Evolutionary conservation across 805 yeast genomes (phyloP).

Genomic region (Zygosaccharomyces bisporus): DNA sequence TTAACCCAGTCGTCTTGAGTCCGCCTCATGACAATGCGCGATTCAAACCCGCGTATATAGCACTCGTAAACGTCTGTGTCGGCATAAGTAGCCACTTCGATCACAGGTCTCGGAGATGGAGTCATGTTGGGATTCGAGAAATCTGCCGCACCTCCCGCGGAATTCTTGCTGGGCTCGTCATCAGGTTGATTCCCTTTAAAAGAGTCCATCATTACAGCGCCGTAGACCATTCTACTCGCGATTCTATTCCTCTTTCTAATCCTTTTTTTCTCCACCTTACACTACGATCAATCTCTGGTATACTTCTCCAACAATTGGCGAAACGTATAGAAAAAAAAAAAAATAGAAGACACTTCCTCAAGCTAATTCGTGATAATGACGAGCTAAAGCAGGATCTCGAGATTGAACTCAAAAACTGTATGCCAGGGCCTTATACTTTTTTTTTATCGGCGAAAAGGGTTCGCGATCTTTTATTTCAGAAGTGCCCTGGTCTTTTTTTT

Average conservation of each 20-base stretch:
- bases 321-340: not conserved
- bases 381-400: not conserved
- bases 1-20: conserved; percentile 91
- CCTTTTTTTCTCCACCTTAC: not conserved
- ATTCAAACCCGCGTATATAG: conserved; percentile 50
- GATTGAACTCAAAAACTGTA: not conserved
- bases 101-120: conserved; percentile 21
- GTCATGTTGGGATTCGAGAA: not conserved
- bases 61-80: conserved; percentile 56
- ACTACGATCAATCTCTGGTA: not conserved
- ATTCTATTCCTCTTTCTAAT: not conserved
- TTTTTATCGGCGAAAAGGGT: not conserved
- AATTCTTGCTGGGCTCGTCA: conserved; percentile 4
- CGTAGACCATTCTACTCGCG: conserved; percentile 8
- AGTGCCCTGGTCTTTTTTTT: not conserved
- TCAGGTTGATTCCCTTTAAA: conserved; percentile 5
- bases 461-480: not conserved
- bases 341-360: not conserved
- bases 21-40: conserved; percentile 64
- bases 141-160: not conserved
- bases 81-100: conserved; percentile 45
- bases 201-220: conserved; percentile 13
- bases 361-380: not conserved
- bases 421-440: not conserved
- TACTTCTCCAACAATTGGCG: not conserved